phyloP scores from a whole-genome alignment of 345 rosid genomes.

The Arabidopsis suecica region DNA sequence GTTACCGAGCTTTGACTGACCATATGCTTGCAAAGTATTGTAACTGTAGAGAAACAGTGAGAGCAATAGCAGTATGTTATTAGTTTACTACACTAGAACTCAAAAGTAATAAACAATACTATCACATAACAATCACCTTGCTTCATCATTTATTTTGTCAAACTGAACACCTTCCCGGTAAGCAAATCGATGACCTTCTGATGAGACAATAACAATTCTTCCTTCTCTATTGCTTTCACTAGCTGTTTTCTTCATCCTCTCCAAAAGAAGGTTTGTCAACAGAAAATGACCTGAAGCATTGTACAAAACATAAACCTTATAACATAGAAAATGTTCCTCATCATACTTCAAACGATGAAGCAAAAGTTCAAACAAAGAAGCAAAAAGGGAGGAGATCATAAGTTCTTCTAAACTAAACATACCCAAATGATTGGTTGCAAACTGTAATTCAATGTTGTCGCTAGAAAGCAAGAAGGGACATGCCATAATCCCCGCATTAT shows the following conservation, averaged over 20 bases:
- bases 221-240: slow-evolving; percentile 66
- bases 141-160: slow-evolving; percentile 63
- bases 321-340: background rate
- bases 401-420: slow-evolving; percentile 11
- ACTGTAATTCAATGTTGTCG: slow-evolving; percentile 60
- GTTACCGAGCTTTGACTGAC: slow-evolving; percentile 82
- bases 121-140: slow-evolving; percentile 53
- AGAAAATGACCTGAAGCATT: slow-evolving; percentile 72
- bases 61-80: background rate
- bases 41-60: slow-evolving; percentile 49
- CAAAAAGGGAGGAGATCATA: slow-evolving; percentile 1
- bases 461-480: slow-evolving; percentile 59
- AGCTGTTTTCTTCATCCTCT: slow-evolving; percentile 73
- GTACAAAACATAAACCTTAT: background rate
- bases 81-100: background rate
- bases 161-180: slow-evolving; percentile 70
- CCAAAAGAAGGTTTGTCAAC: slow-evolving; percentile 68
- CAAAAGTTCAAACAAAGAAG: background rate
- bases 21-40: slow-evolving; percentile 57
- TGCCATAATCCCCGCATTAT: slow-evolving; percentile 75
- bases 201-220: slow-evolving; percentile 71
- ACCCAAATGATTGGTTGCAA: slow-evolving; percentile 73
- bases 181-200: slow-evolving; percentile 63
- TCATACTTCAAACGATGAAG: background rate
- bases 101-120: slow-evolving; percentile 9